Evolutionary conservation across 2,329 filamentous ascomycete species (phyloP), one percentile per base, ranked within the genome.

Genomic region (Aureobasidium lini): DNA sequence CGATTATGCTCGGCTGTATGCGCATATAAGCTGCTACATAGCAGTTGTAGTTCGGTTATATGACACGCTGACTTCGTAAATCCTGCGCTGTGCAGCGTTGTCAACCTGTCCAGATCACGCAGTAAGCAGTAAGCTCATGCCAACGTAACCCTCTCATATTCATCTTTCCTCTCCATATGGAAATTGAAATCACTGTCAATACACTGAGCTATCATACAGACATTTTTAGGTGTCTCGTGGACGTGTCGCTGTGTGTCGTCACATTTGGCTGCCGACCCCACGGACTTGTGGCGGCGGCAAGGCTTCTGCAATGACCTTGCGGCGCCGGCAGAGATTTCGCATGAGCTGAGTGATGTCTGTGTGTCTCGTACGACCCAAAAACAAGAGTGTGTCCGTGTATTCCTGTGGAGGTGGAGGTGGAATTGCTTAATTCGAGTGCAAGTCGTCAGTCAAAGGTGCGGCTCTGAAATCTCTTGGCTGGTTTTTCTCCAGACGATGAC

Each of bases 371-470:
- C 50, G 50, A 53, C 37, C 23, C 37, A 32, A 29, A 42, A 43
- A 42, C 6, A 31, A 50, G 36, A 53, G 9, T 53, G 37, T 43
- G 50, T 53, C 50, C n/a, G 36, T 52, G 48, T 52, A 52, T 52
- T 6, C 39, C 6, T 40, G 36, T 34, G 44, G 44, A 48, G n/a
- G n/a, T 48, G 29, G n/a, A 48, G 15, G n/a, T 48, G 29, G 23
- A 0, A 13, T 6, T 16, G 4, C 5, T 23, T 7, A 16, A n/a
- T 46, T 6, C 2, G 23, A 31, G 36, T 52, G 23, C 18, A 32
- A 31, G 34, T 8, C 39, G 48, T 42, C 49, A 53, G 49, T 8
- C 37, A 42, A 43, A 53, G 23, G 15, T 53, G 50, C 50, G 37
- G 50, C 50, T 42, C 50, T 52, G 15, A 13, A 23, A 28, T 39